Evolutionary conservation across 2,329 filamentous ascomycete genomes (phyloP).

Genomic region (Ceratocystis harringtonii): DNA sequence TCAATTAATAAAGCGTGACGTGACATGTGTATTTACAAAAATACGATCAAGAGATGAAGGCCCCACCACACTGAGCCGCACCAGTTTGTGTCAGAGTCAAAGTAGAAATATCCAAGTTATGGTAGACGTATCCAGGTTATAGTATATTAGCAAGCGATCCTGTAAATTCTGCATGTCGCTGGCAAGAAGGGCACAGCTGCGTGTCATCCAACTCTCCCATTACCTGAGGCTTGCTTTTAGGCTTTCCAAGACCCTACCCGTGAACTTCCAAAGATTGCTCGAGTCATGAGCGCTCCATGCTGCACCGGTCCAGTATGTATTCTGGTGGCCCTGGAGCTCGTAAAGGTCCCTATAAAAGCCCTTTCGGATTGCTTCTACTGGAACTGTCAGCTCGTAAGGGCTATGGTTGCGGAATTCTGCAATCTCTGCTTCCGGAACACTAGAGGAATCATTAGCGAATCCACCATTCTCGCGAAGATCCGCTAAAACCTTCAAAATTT

Average conservation of each 20-base stretch:
- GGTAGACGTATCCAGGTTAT: no score
- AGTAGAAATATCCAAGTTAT: no score
- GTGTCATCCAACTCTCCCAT: background rate
- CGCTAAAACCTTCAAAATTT: slow-evolving; percentile 15
- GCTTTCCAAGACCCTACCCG: slow-evolving; percentile 17
- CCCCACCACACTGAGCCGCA: no score
- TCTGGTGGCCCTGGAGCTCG: slow-evolving; percentile 24
- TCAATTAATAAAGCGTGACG: no score
- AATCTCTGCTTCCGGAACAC: slow-evolving; percentile 19
- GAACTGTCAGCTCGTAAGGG: slow-evolving; percentile 22
- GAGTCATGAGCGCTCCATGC: slow-evolving; percentile 19
- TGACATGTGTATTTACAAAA: no score
- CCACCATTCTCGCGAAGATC: slow-evolving; percentile 13
- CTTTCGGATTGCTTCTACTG: slow-evolving; percentile 20
- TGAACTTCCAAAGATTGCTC: slow-evolving; percentile 21
- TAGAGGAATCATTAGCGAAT: background rate
- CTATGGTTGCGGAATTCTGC: slow-evolving; percentile 23
- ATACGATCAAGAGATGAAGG: no score
- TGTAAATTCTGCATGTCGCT: no score
- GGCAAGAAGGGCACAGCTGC: background rate
- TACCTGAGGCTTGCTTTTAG: background rate
- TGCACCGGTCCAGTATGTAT: slow-evolving; percentile 27
- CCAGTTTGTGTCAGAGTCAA: no score
- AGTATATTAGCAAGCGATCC: no score
- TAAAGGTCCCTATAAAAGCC: slow-evolving; percentile 26